These are phyloP conservation scores for Prunella vulgaris DNA, from an alignment of 257 asterid species.

Conservation along the genomic window DNA sequence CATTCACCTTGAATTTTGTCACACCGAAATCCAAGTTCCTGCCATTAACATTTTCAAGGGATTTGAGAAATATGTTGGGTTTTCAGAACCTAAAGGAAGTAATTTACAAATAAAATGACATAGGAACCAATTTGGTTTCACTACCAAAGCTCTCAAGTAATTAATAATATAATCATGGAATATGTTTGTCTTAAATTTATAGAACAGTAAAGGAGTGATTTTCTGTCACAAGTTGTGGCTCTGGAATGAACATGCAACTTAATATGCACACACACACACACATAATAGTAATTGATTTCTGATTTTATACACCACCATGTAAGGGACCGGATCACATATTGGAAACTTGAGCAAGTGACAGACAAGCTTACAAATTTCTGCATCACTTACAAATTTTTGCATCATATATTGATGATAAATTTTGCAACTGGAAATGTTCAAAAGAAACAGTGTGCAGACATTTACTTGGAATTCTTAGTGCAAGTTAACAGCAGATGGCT, in stretches of 20 bases:
- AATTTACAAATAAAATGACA: constrained; percentile 14
- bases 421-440: neutral
- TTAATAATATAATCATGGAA: constrained; percentile 5
- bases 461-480: constrained; percentile 7
- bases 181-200: neutral
- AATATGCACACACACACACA: neutral
- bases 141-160: constrained; percentile 1
- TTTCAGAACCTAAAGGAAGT: neutral
- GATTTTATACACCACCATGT: neutral
- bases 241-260: constrained; percentile 3
- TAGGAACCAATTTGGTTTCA: constrained; percentile 3
- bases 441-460: neutral
- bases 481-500: neutral
- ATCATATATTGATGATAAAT: neutral
- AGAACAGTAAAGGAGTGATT: constrained; percentile 7
- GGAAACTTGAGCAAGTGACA: neutral
- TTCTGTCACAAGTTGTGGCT: constrained; percentile 10
- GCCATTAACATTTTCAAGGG: constrained; percentile 26
- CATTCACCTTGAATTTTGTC: constrained; percentile 95
- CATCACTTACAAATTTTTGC: constrained; percentile 14
- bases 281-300: constrained; percentile 12
- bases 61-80: constrained; percentile 6
- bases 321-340: neutral
- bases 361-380: constrained; percentile 13
- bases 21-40: constrained; percentile 96